A percentile compares a stretch with the other conserved stretches of the same genome.
These are phyloP conservation scores for Serpula lacrymans DNA, from an alignment of 768 basidiomycete genomes.

Conservation along the genomic window DNA sequence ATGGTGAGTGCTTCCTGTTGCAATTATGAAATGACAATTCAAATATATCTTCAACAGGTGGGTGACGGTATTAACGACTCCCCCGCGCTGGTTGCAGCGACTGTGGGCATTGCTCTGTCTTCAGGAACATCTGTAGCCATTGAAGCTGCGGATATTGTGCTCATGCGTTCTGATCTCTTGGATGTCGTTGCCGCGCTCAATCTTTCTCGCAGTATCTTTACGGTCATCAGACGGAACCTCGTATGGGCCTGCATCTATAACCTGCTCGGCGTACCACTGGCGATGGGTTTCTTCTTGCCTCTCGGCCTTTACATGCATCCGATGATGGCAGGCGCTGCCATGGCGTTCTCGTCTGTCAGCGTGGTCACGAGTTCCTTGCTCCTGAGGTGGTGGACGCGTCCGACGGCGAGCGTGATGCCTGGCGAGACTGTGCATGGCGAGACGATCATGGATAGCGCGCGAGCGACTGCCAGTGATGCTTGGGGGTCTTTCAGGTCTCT, in stretches of 20 bases:
- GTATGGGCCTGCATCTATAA: constrained; percentile 97
- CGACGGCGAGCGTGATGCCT: constrained; percentile 66
- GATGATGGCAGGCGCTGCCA: constrained; percentile 97
- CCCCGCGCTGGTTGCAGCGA: constrained; percentile 92
- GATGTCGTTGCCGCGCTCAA: constrained; percentile 97
- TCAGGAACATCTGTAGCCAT: constrained; percentile 97
- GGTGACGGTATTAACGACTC: constrained; percentile 99
- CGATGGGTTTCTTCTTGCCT: constrained; percentile 95
- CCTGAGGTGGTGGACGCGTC: constrained; percentile 81
- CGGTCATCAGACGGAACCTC: constrained; percentile 88
- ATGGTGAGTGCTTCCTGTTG: constrained; percentile 61
- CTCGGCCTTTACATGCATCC: constrained; percentile 92
- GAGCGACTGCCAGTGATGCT: constrained; percentile 42
- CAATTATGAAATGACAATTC: not conserved
- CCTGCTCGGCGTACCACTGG: constrained; percentile 88
- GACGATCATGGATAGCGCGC: constrained; percentile 39
- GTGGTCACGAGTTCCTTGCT: constrained; percentile 90
- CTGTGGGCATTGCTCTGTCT: constrained; percentile 94
- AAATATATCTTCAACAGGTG: constrained; percentile 49
- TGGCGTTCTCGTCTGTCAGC: constrained; percentile 97
- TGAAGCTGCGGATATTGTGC: constrained; percentile 96
- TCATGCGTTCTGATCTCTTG: constrained; percentile 94
- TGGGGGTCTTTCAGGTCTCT: constrained; percentile 42
- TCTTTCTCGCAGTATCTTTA: constrained; percentile 84
- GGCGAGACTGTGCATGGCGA: constrained; percentile 40